Evolutionary conservation across 148 eudicot genomes (phyloP).

Genomic region (Chenopodium suecicum): DNA sequence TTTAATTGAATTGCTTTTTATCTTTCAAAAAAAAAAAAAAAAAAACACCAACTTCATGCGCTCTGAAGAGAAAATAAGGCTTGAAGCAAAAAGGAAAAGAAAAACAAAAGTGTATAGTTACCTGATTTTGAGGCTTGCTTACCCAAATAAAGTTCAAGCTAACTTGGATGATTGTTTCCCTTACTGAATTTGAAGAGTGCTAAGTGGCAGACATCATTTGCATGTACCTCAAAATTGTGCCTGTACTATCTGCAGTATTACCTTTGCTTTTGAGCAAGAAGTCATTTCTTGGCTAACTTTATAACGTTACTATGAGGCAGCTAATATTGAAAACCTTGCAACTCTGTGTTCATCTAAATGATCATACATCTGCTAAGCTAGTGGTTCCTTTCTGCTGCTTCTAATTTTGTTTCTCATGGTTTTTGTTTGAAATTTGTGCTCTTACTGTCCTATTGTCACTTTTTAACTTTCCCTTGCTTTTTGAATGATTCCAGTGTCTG

Average conservation of each 20-base stretch:
- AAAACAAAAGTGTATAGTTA: neutral
- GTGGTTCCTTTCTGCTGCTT: neutral
- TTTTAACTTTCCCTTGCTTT: slow-evolving; percentile 22
- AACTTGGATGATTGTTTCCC: neutral
- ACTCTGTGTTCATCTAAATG: neutral
- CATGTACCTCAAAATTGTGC: neutral
- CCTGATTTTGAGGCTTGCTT: neutral
- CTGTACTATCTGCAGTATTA: neutral
- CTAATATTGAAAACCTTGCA: neutral
- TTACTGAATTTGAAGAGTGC: neutral
- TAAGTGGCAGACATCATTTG: neutral
- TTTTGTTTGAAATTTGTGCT: slow-evolving; percentile 15
- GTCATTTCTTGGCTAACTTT: neutral
- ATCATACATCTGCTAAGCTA: neutral
- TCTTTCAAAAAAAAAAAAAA: too few species aligned
- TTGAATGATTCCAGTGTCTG: slow-evolving; percentile 65
- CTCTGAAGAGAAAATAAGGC: neutral
- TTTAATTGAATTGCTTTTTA: too few species aligned
- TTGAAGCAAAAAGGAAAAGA: neutral
- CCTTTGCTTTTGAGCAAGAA: neutral
- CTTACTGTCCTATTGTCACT: neutral
- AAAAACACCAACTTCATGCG: too few species aligned
- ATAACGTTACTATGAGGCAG: neutral
- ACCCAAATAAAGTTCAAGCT: neutral
- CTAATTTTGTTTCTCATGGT: slow-evolving; percentile 17